These are phyloP conservation scores for Henckelia pumila DNA, from an alignment of 257 asterid species.

Conservation along the genomic window DNA sequence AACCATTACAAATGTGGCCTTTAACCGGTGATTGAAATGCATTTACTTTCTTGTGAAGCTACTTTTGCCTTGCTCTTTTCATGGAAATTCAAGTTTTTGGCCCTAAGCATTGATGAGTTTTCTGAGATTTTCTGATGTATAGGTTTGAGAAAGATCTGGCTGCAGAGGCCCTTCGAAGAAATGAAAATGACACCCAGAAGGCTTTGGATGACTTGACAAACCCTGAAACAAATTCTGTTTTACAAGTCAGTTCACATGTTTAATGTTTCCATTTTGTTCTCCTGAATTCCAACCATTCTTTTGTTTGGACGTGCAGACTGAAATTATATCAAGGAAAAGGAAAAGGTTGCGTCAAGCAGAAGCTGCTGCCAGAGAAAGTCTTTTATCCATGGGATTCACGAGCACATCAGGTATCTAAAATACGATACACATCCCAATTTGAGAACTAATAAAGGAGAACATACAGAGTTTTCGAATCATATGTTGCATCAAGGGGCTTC, in stretches of 20 bases:
- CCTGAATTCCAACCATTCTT: conserved; percentile 3
- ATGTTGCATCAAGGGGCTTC: background rate
- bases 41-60: background rate
- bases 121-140: conserved; percentile 27
- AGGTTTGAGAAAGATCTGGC: conserved; percentile 78
- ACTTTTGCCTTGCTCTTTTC: background rate
- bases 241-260: conserved; percentile 54
- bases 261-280: conserved; percentile 4
- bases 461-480: background rate
- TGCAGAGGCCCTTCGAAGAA: conserved; percentile 93
- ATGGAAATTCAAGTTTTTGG: background rate
- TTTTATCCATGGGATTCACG: conserved; percentile 63
- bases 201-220: conserved; percentile 88
- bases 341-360: conserved; percentile 47
- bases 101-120: background rate
- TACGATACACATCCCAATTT: background rate
- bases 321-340: conserved; percentile 57
- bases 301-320: conserved; percentile 46
- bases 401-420: conserved; percentile 55
- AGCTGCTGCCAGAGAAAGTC: conserved; percentile 49
- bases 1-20: background rate
- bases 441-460: background rate
- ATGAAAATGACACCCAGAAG: conserved; percentile 78
- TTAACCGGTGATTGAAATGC: background rate
- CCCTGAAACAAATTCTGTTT: conserved; percentile 58